Conservation (phyloP, 331 rosid genomes). For the Rosa hybrid region DNA sequence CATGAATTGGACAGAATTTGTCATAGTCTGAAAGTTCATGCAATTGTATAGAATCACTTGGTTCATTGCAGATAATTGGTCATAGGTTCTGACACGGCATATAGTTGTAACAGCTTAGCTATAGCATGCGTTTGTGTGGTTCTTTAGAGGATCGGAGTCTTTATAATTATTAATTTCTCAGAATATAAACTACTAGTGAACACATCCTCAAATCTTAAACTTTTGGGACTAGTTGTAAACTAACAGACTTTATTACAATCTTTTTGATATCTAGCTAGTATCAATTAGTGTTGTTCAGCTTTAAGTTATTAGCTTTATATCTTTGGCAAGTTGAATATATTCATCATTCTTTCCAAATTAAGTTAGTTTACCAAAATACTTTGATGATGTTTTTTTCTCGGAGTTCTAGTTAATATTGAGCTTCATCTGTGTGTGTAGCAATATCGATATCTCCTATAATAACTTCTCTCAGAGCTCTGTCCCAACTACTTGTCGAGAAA, state of each 20-base stretch:
- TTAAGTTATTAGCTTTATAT: neutral
- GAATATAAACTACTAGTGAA: neutral
- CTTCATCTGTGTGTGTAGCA: conserved; percentile 20
- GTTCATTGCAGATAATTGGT: neutral
- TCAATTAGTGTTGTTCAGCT: neutral
- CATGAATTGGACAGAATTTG: neutral
- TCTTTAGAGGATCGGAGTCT: neutral
- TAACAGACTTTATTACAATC: neutral
- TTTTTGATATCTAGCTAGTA: neutral
- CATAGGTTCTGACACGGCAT: neutral
- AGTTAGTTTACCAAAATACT: too few species aligned
- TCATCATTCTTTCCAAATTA: neutral
- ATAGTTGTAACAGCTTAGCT: neutral
- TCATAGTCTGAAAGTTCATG: neutral
- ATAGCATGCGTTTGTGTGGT: neutral
- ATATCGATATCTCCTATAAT: conserved; percentile 30
- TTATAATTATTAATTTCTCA: neutral
- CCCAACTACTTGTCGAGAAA: conserved; percentile 15
- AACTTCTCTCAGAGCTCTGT: conserved; percentile 19
- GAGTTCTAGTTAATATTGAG: neutral
- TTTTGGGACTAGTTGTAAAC: neutral
- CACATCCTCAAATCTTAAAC: neutral
- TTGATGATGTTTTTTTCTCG: neutral
- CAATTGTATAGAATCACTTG: neutral
- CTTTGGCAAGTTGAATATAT: neutral